Evolutionary conservation across 345 rosid genomes (phyloP), one percentile per base, ranked within the genome.

Genomic region (Barbarea vulgaris): DNA sequence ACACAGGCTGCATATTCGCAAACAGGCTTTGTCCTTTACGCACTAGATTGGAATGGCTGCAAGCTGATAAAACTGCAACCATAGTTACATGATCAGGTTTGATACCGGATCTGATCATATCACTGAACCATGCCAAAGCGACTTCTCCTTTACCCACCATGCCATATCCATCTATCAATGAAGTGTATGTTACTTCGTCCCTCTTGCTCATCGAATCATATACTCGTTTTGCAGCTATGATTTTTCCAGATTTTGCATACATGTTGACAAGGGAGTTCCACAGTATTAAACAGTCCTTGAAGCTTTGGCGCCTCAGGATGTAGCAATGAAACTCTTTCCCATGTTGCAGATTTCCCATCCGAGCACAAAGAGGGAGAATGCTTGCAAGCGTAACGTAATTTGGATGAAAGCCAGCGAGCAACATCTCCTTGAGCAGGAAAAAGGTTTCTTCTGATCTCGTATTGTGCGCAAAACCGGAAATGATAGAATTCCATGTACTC

Each of bases 11-110:
- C 88, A 88, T 90, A 79, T 67, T 80, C 67, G 69, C 64, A 69
- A 93, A 90, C 84, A 76, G 60, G 59, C 24, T 50, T 64, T 82
- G 76, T 48, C 96, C 96, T 80, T 88, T 77, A 33, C 42, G 2
- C 47, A 88, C 83, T 65, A 90, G 79, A 36, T 84, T 85, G 4
- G 89, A 88, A 82, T 93, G 96, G 57, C 95, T 90, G 69, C 98
- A 93, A 56, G 96, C 95, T 73, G 96, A 82, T 68, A 93, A 86
- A 71, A 88, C 86, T 42, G 96, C 90, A 62, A 90, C 87, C 91
- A 93, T 87, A 15, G 90, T 86, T 72, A 93, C 80, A 80, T 85
- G 85, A 78, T 90, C 96, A 33, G 95, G 95, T 77, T 75, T 76
- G 64, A 88, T 84, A 46, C 73, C 79, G 4, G 56, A 54, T 66